Percentiles rank a stretch among this genome's conserved stretches.
phyloP scores from a whole-genome alignment of 176 grass and related monocot species.

The Triticum monococcum region DNA sequence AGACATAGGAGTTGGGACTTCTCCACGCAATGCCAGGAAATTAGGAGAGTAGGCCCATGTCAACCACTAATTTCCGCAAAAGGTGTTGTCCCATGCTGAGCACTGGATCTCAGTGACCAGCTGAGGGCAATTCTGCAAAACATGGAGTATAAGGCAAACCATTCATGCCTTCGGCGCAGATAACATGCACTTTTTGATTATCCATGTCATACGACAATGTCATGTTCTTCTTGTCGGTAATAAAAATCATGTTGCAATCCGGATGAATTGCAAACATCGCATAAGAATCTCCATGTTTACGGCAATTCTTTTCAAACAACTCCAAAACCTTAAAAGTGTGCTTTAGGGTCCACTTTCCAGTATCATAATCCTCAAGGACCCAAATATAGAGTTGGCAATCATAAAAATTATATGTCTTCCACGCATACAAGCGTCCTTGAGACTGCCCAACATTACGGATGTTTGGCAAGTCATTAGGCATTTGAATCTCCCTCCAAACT shows the following conservation, averaged over 20 bases:
- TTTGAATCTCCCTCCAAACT: not conserved
- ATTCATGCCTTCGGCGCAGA: not conserved
- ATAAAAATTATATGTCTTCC: not conserved
- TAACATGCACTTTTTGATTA: not conserved
- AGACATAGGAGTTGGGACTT: not conserved
- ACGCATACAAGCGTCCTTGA: not conserved
- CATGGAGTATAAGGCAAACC: not conserved
- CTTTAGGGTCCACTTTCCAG: not conserved
- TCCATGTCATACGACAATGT: not conserved
- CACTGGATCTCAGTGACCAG: not conserved
- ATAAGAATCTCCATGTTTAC: not conserved
- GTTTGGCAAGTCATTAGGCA: not conserved
- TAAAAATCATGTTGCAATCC: not conserved
- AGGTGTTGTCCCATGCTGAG: not conserved
- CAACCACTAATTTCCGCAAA: not conserved
- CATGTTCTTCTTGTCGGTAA: not conserved
- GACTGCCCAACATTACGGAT: not conserved
- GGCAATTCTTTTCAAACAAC: not conserved
- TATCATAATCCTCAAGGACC: not conserved
- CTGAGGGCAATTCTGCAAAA: slow-evolving; percentile 5
- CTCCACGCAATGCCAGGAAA: not conserved
- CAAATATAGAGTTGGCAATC: not conserved
- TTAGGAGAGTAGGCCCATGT: not conserved
- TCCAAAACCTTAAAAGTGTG: not conserved
- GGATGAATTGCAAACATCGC: not conserved